A percentile compares a stretch with the other conserved stretches of the same genome.
Evolutionary conservation across 371 early-diverging fungal genomes (phyloP).

Genomic region (Saksenaea oblongispora): DNA sequence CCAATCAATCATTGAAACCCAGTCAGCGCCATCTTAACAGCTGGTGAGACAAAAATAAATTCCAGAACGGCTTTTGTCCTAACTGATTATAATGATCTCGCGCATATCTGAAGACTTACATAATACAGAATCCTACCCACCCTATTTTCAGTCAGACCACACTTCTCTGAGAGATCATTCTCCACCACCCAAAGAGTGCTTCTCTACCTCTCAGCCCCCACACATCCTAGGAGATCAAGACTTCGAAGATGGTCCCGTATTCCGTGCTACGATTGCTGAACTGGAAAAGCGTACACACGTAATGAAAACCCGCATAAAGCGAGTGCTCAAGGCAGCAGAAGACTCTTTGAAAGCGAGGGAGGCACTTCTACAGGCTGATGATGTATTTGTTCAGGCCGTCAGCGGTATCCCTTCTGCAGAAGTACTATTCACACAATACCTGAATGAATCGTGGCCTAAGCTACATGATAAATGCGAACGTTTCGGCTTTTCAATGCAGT

Average conservation of each 20-base stretch:
- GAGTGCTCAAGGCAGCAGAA: constrained; percentile 50
- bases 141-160: too few species aligned
- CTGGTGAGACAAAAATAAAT: too few species aligned
- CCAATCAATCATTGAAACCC: too few species aligned
- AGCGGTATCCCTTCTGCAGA: constrained; percentile 46
- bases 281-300: constrained; percentile 52
- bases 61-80: too few species aligned
- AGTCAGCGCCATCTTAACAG: too few species aligned
- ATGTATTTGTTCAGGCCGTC: constrained; percentile 41
- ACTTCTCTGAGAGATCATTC: too few species aligned
- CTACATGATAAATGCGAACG: constrained; percentile 29
- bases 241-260: constrained; percentile 63
- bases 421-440: constrained; percentile 35
- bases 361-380: constrained; percentile 34
- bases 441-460: constrained; percentile 33
- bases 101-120: too few species aligned
- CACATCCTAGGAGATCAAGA: constrained; percentile 18
- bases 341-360: constrained; percentile 41
- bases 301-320: constrained; percentile 50
- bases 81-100: too few species aligned
- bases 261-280: constrained; percentile 55
- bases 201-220: too few species aligned
- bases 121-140: too few species aligned
- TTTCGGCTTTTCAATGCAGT: constrained; percentile 33
- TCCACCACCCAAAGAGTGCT: too few species aligned